Evolutionary conservation across 2,329 filamentous ascomycete species (phyloP), one percentile per base, ranked within the genome.

Genomic region (Fusarium sterilihyphosum): DNA sequence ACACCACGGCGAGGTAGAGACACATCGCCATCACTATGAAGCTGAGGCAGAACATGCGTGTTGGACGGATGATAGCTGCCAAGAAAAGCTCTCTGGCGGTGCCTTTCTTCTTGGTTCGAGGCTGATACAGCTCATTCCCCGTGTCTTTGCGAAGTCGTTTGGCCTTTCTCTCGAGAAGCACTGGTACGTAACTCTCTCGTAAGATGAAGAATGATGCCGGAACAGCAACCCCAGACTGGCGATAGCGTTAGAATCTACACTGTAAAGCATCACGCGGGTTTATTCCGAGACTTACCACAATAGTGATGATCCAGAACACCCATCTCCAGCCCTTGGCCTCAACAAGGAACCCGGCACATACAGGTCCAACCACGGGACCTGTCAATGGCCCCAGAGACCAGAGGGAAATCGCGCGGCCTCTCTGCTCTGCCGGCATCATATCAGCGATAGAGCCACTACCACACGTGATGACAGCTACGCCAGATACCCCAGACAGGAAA

Each of bases 241-340:
- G 5, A 12, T 17, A n/a, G 8, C 33, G 8, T 35, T 35, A 35
- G 33, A 35, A 35, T 35, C 33, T 35, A 3, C 33, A 16, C 8
- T 35, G 33, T 4, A 18, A 20, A 8, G n/a, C 4, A 18, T 41
- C 5, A 20, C 18, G 14, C 20, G 3, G 13, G 11, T 18, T 18
- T 12, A 2, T 8, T 24, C 18, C 11, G 14, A 13, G 24, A 18
- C 53, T 56, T 56, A 56, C 53, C 7, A 73, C 91, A 59, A 92
- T 92, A 43, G 91, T 82, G 54, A 92, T 84, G 8, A 91, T 84
- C 81, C 91, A 93, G 78, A 92, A 91, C 1, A 84, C 85, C 89
- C 89, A 91, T 41, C 88, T 83, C 86, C 91, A 92, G n/a, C 84
- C 86, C 16, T 85, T 87, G 69, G 86, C 88, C 68, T 90, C 83